Evolutionary conservation across 495 filamentous ascomycete genomes (phyloP), one percentile per base, ranked within the genome.

Genomic region (Neurospora sp.): DNA sequence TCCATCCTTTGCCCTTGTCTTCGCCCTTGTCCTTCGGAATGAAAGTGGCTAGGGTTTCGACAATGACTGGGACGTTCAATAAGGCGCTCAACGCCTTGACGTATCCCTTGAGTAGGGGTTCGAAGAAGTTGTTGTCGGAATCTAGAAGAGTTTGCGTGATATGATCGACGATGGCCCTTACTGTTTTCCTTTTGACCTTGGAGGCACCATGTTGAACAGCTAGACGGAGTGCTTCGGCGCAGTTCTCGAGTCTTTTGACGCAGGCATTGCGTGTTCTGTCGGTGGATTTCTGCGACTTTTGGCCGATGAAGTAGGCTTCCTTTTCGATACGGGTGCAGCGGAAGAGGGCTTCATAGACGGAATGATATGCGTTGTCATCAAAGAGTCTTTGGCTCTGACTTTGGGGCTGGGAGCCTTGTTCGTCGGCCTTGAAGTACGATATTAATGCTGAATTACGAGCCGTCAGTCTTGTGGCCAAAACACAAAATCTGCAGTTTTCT

Each of bases 331-430:
- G 83, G 9, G 89, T 82, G 74, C 88, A 89, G 44, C 86, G 84
- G 77, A 98, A 98, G 18, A 99, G 82, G 1, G 88, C 87, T 77
- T 98, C 94, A 74, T 91, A 94, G 38, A 98, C 89, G 68, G 87
- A 87, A 76, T 96, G 92, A 76, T 91, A 97, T 20, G 87, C 88
- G 75, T 91, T 92, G 78, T 97, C 94, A 69, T 87, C 89, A 35
- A 85, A 77, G 3, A 73, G 75, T 35, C 68, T 76, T 39, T 72
- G 77, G 22, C 40, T 70, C 40, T 78, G 78, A 61, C 14, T 31
- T 37, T 37, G 12, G 27, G 27, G 12, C 53, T 16, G 22, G 53
- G 74, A 69, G 2, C 73, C 78, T 18, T 72, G 73, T 12, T 77
- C 76, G 10, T 72, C 73, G 16, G 69, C 27, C 46, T 75, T 74